Conservation (phyloP, 306 rosid genomes). For the Cicer judaicum region DNA sequence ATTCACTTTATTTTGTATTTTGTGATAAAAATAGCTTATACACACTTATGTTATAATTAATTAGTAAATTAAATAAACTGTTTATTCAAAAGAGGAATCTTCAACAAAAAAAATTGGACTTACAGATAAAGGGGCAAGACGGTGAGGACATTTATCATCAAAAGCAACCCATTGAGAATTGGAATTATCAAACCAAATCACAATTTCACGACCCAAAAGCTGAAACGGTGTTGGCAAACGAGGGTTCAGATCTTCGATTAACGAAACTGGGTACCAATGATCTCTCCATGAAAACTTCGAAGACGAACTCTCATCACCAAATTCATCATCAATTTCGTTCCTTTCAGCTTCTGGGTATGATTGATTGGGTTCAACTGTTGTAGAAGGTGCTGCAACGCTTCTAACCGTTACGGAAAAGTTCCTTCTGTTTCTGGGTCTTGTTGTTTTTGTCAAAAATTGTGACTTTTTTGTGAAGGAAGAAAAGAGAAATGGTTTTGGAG, state of each 20-base stretch:
- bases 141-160: slow-evolving; percentile 96
- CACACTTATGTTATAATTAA: too few species aligned
- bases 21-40: background rate
- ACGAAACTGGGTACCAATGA: slow-evolving; percentile 99
- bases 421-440: slow-evolving; percentile 40
- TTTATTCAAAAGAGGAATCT: background rate
- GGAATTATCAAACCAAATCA: slow-evolving; percentile 76
- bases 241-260: slow-evolving; percentile 87
- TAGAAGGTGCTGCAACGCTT: slow-evolving; percentile 76
- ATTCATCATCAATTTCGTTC: slow-evolving; percentile 51
- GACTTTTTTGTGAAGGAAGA: slow-evolving; percentile 41
- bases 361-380: slow-evolving; percentile 52
- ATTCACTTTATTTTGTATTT: background rate
- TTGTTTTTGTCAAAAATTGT: slow-evolving; percentile 30
- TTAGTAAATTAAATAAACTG: background rate
- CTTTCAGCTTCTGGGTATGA: slow-evolving; percentile 45
- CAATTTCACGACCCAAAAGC: slow-evolving; percentile 92
- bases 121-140: slow-evolving; percentile 97
- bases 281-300: slow-evolving; percentile 86
- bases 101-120: slow-evolving; percentile 45
- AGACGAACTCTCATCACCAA: slow-evolving; percentile 57
- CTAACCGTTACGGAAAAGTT: slow-evolving; percentile 46
- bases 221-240: slow-evolving; percentile 81
- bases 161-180: slow-evolving; percentile 81
- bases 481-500: slow-evolving; percentile 45